Evolutionary conservation across 768 basidiomycete genomes (phyloP), one percentile per base, ranked within the genome.

Genomic region (Boletellus sp.): DNA sequence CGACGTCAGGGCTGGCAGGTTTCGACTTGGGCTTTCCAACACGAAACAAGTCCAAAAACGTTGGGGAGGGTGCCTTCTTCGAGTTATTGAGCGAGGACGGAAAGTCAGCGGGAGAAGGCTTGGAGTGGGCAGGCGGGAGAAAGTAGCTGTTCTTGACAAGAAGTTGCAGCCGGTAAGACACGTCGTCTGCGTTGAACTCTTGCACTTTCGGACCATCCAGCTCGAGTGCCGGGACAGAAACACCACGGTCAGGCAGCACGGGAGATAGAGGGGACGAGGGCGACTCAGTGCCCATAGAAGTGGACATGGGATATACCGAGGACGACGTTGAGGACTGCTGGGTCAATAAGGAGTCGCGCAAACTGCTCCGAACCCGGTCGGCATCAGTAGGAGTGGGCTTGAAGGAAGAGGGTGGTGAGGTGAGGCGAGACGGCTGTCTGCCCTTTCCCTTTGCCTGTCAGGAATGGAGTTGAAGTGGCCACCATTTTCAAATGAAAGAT

Each of bases 71-170:
- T 42, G 73, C 74, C 65, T 81, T 87, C 50, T 74, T 71, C 26
- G 71, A 51, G 53, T 53, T 54, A 38, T 51, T 50, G 41, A 41
- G 32, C 4, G 60, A 63, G 2, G 74, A 66, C 16, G 79, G 76
- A 51, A 90, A 79, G 45, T 86, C 81, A 23, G 84, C 74, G 3
- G 83, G 78, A 10, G 79, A 80, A 2, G 90, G 90, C 61, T 93
- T 93, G 36, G 83, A 77, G 60, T 93, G 90, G 0, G 90, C 90
- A 10, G 90, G 91, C 4, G 90, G 90, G 33, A 93, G 81, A 62
- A 89, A 93, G 64, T 93, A 93, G 61, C 77, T 91, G 68, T 93
- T 93, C 65, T 85, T 87, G 47, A 93, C 85, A 35, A 93, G 79
- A 46, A 93, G 77, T 35, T 83, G 85, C 17, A 93, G 79, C 20